Percentiles rank a stretch among this genome's conserved stretches.
phyloP scores from a whole-genome alignment of 2,329 filamentous ascomycete species.

The Aquanectria penicillioides region DNA sequence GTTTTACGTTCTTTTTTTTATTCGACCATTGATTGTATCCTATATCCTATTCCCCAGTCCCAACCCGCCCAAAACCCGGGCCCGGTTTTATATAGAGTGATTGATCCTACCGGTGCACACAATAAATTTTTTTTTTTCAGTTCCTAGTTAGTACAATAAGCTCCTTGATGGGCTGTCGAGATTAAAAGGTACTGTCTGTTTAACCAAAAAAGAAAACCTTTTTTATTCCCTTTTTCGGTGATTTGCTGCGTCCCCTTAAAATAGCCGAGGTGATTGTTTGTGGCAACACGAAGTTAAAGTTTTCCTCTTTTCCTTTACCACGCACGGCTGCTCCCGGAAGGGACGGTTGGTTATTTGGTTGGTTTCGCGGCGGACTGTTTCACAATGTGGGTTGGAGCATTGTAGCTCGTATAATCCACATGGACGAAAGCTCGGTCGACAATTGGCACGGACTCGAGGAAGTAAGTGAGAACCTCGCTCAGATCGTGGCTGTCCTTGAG shows the following conservation, averaged over 20 bases:
- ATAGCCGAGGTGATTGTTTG: neutral
- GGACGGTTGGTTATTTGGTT: neutral
- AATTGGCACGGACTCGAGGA: conserved; percentile 83
- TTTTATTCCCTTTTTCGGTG: neutral
- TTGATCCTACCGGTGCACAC: conserved; percentile 11
- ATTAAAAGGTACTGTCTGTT: no score
- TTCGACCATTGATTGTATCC: no score
- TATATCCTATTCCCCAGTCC: neutral
- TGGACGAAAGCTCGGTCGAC: conserved; percentile 79
- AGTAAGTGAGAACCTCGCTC: conserved; percentile 81
- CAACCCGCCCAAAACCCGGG: neutral
- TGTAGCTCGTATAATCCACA: conserved; percentile 71
- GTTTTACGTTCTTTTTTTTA: neutral
- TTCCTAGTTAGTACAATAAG: conserved; percentile 4
- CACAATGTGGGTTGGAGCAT: conserved; percentile 68
- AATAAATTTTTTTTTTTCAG: conserved; percentile 4
- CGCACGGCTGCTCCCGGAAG: neutral
- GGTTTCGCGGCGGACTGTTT: conserved; percentile 40
- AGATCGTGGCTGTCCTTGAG: conserved; percentile 85
- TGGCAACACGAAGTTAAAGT: neutral
- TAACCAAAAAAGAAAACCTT: neutral
- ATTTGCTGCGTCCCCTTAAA: neutral
- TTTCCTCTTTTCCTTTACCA: neutral
- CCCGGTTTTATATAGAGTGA: conserved; percentile 5
- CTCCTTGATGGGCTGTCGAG: no score